Conservation (phyloP, 495 filamentous ascomycete species). For the Choiromyces venosus region DNA sequence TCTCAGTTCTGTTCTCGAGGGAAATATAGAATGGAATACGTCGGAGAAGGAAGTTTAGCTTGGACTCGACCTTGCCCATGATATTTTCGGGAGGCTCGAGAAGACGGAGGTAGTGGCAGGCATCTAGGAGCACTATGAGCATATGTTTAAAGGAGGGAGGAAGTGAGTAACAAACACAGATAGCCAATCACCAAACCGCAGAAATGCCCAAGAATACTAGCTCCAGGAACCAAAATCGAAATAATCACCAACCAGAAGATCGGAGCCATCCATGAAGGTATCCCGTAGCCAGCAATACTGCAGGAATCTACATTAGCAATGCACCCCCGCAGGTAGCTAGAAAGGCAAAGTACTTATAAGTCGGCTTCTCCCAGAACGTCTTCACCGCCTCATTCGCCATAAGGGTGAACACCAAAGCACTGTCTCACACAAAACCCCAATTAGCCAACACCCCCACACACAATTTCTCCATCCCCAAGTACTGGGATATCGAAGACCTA, state of each 20-base stretch:
- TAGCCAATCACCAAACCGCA: conserved; percentile 78
- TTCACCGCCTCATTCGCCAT: conserved; percentile 78
- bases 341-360: neutral
- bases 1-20: conserved; percentile 34
- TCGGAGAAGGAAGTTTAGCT: conserved; percentile 29
- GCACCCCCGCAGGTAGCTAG: conserved; percentile 32
- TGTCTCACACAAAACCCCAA: conserved; percentile 38
- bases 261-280: conserved; percentile 92
- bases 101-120: conserved; percentile 38
- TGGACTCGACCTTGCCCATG: conserved; percentile 32
- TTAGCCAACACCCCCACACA: conserved; percentile 2
- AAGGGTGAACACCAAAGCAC: conserved; percentile 87
- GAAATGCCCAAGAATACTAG: conserved; percentile 79
- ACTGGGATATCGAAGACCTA: conserved; percentile 44
- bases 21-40: conserved; percentile 36
- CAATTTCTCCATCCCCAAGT: neutral
- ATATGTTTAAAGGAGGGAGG: neutral
- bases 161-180: conserved; percentile 57
- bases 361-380: conserved; percentile 52
- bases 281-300: conserved; percentile 62
- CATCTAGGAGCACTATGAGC: conserved; percentile 26
- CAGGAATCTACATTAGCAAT: conserved; percentile 60
- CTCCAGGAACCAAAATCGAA: conserved; percentile 68
- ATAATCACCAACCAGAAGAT: conserved; percentile 63
- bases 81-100: conserved; percentile 41